Percentiles rank a stretch among this genome's conserved stretches.
These are phyloP conservation scores for Sisymbrium altissimum DNA, from an alignment of 345 rosid species.

Conservation along the genomic window DNA sequence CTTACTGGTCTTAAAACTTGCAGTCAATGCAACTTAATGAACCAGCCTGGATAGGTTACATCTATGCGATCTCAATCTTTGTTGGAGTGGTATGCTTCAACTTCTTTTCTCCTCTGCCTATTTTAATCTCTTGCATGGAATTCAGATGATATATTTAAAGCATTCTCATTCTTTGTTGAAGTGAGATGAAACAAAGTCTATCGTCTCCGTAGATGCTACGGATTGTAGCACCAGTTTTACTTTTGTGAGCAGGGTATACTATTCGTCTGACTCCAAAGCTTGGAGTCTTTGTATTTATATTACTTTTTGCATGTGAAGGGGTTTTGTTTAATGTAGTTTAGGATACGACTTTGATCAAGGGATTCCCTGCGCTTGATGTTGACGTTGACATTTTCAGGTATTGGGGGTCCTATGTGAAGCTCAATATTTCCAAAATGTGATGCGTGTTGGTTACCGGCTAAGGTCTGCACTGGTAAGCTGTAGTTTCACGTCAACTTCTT, in stretches of 20 bases:
- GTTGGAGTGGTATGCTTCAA: slow-evolving; percentile 84
- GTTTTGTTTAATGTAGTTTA: background rate
- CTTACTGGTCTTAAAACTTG: slow-evolving; percentile 31
- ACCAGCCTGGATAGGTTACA: slow-evolving; percentile 92
- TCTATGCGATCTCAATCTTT: slow-evolving; percentile 87
- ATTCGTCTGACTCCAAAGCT: background rate
- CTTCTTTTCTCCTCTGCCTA: slow-evolving; percentile 5
- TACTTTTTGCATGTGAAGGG: slow-evolving; percentile 9
- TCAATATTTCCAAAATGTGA: slow-evolving; percentile 97
- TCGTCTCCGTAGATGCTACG: background rate
- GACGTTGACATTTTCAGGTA: slow-evolving; percentile 47
- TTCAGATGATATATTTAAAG: slow-evolving; percentile 44
- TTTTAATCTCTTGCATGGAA: slow-evolving; percentile 9
- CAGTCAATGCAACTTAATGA: slow-evolving; percentile 98
- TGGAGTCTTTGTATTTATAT: background rate
- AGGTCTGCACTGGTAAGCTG: slow-evolving; percentile 83
- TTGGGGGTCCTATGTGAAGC: slow-evolving; percentile 92
- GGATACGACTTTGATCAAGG: background rate
- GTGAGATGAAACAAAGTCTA: background rate
- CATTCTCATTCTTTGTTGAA: background rate
- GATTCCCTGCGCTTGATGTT: slow-evolving; percentile 9
- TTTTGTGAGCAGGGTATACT: background rate
- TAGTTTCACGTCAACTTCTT: slow-evolving; percentile 3
- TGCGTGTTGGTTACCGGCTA: slow-evolving; percentile 95
- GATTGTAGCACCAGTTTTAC: slow-evolving; percentile 8